Evolutionary conservation across 2,329 filamentous ascomycete genomes (phyloP), one percentile per base, ranked within the genome.

Genomic region (Fusarium secorum): DNA sequence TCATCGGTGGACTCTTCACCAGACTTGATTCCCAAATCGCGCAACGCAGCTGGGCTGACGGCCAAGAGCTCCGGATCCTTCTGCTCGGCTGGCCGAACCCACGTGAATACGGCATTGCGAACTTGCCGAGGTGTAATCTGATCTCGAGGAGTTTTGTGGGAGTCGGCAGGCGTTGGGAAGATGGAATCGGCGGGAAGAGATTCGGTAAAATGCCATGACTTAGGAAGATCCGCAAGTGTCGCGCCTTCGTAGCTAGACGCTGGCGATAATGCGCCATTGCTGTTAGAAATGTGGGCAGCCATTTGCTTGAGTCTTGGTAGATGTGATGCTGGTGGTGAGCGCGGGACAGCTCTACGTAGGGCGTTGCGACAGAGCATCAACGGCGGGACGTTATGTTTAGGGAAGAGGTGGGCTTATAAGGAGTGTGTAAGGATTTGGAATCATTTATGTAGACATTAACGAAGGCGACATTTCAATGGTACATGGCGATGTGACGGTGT

Each of bases 81-180:
- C 30, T 90, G 87, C 24, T 85, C 81, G 75, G 95, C 92, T 0
- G 96, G 96, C 7, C 94, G 90, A 24, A 99, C 94, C 85, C 91
- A 99, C 13, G 95, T 97, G 82, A 93, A 99, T 54, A 95, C 82
- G 7, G 96, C 95, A 64, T 90, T 89, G 78, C 91, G 93, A 42
- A 99, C 96, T 79, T 94, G 86, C 52, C 95, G 91, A 20, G 96
- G 95, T 1, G 88, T 87, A 52, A 98, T 90, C 38, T 91, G 83
- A 61, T 91, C 87, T 75, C 95, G 90, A 3, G 94, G 91, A 2
- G 93, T 94, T 73, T 89, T 87, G 80, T 98, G 93, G 1, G 95
- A 98, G 64, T 87, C 87, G 66, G 90, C 87, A 0, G 96, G 94
- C 0, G 94, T 97, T 20, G 94, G 91, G 78, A 93, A 97, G 32